Percentiles rank a stretch among this genome's conserved stretches.
These are phyloP conservation scores for Penicillium cataractarum DNA, from an alignment of 495 filamentous ascomycete species.

Conservation along the genomic window DNA sequence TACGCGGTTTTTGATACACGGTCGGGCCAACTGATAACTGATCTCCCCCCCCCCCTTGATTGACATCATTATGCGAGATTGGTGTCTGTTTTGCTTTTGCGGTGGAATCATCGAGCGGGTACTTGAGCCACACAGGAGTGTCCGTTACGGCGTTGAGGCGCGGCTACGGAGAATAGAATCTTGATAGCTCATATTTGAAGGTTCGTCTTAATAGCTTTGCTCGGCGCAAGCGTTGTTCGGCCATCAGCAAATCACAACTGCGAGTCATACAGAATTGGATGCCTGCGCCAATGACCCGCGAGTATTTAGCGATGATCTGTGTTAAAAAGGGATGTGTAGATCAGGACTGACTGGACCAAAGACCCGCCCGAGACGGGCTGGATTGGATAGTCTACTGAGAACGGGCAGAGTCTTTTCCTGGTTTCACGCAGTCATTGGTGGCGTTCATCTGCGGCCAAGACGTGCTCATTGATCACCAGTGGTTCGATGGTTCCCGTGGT, in stretches of 20 bases:
- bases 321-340: slow-evolving; percentile 11
- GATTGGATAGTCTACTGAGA: slow-evolving; percentile 10
- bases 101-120: neutral
- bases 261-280: neutral
- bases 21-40: neutral
- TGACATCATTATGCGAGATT: neutral
- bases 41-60: neutral
- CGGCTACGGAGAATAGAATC: neutral
- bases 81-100: neutral
- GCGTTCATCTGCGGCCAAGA: slow-evolving; percentile 5
- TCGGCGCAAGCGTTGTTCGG: neutral
- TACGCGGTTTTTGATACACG: neutral
- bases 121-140: neutral
- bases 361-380: neutral
- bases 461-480: slow-evolving; percentile 8
- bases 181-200: slow-evolving; percentile 7
- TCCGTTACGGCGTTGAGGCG: neutral
- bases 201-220: neutral
- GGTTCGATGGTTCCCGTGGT: neutral
- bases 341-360: slow-evolving; percentile 15
- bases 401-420: slow-evolving; percentile 6
- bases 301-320: neutral
- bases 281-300: neutral
- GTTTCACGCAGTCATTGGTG: slow-evolving; percentile 3
- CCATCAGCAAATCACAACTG: slow-evolving; percentile 4